Evolutionary conservation across 106 monocot genomes (phyloP).

Genomic region (Amphibolis antarctica): DNA sequence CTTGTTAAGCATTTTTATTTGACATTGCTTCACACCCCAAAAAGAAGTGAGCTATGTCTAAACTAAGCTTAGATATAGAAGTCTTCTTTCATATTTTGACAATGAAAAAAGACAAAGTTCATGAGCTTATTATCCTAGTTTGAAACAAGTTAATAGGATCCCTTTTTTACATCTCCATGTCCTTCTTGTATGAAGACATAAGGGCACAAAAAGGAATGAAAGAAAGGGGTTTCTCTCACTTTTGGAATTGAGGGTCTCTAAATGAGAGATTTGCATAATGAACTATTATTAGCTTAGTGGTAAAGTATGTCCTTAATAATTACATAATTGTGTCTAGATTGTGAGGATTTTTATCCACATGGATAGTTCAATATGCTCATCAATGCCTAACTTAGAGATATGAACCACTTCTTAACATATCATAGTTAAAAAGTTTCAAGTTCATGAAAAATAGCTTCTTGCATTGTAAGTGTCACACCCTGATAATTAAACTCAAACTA

Average conservation of each 20-base stretch:
- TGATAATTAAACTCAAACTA: no score
- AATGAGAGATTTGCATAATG: slow-evolving; percentile 2
- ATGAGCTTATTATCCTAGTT: slow-evolving; percentile 2
- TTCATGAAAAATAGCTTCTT: no score
- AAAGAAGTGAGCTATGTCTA: slow-evolving; percentile 1
- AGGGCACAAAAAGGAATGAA: slow-evolving; percentile 5
- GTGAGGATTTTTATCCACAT: slow-evolving; percentile 7
- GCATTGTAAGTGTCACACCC: no score
- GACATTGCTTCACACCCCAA: not conserved
- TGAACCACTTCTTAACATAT: no score
- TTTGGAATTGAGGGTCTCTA: slow-evolving; percentile 2
- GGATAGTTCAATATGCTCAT: slow-evolving; percentile 10
- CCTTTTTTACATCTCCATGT: slow-evolving; percentile 4
- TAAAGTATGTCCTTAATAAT: slow-evolving; percentile 6
- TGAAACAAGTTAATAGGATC: slow-evolving; percentile 5
- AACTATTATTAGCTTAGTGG: slow-evolving; percentile 13
- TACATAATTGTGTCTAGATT: slow-evolving; percentile 5
- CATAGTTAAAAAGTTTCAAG: no score
- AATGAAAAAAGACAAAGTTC: not conserved
- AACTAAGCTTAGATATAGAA: not conserved
- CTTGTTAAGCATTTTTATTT: no score
- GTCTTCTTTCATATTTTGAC: not conserved
- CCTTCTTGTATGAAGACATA: slow-evolving; percentile 1
- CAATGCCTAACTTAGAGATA: slow-evolving; percentile 2
- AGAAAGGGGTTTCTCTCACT: slow-evolving; percentile 1